Base-by-base conservation (phyloP, 1,284 basidiomycete genomes). In the Spongispora temasekensis region DNA sequence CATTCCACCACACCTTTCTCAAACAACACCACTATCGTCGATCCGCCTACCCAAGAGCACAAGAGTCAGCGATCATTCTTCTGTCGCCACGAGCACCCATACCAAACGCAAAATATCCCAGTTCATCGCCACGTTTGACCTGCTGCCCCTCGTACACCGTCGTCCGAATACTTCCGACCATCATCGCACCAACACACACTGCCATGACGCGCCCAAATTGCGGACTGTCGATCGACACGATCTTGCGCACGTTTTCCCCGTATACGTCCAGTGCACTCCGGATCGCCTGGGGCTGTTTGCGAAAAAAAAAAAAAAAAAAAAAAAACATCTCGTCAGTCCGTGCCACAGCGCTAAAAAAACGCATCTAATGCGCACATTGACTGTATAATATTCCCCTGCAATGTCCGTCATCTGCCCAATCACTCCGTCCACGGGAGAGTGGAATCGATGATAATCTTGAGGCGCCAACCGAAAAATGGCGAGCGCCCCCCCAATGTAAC, bases 391-490 rank as follows among this genome's bases (percentile, higher is more conserved):
- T 71, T 95, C 92, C 19, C 94, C 94, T 4, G 86, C 66, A 63
- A 96, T 91, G 66, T 89, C 83, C 3, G 86, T 88, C 86, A 95
- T 93, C 50, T 81, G 82, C 21, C 94, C 94, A 35, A 97, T 84
- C 27, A 73, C 84, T 0, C 94, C 96, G 65, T 94, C 90, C 21
- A 97, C 93, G 0, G 95, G 95, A 0, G 88, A 89, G 74, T 98
- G 96, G 83, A 96, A 98, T 1, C 97, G 89, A 75, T 99, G 97
- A 71, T 99, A 99, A 72, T 97, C 95, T 73, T 95, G 95, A 0
- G 95, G 95, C 2, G 95, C 95, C n/a, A 98, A 80, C 42, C 95
- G 83, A 78, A 97, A 97, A 63, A 97, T 96, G 3, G 84, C 90
- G 53, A 92, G 71, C 1, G 88, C 86, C 4, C 95, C 96, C 15